A percentile compares a stretch with the other conserved stretches of the same genome.
Conservation (phyloP, 768 basidiomycete species). For the Auriscalpium microsporum region DNA sequence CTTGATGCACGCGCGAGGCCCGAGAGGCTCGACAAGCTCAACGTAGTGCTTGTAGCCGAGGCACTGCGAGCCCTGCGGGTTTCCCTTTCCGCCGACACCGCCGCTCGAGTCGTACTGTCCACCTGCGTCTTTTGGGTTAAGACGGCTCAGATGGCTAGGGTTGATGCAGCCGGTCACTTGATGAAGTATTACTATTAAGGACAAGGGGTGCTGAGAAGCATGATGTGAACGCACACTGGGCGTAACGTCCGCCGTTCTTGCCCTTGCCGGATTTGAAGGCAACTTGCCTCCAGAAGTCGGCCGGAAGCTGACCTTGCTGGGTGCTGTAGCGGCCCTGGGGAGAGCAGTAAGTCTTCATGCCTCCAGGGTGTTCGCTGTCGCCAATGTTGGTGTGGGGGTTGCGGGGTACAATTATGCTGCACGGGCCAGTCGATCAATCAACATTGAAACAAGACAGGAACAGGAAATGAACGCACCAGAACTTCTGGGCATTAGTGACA, state of each 20-base stretch:
- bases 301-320: slow-evolving; percentile 37
- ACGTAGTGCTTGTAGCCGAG: slow-evolving; percentile 53
- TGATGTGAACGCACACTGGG: slow-evolving; percentile 32
- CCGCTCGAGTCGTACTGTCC: slow-evolving; percentile 56
- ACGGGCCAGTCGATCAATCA: background rate
- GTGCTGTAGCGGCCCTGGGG: slow-evolving; percentile 30
- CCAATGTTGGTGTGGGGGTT: slow-evolving; percentile 45
- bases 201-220: background rate
- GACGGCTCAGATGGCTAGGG: slow-evolving; percentile 31
- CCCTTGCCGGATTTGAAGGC: slow-evolving; percentile 36
- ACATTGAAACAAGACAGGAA: slow-evolving; percentile 8
- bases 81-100: slow-evolving; percentile 40
- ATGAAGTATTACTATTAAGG: no score
- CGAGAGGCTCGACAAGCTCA: slow-evolving; percentile 47
- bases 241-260: slow-evolving; percentile 32
- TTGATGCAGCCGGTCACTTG: slow-evolving; percentile 55
- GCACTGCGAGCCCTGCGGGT: slow-evolving; percentile 44
- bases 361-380: slow-evolving; percentile 47
- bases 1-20: slow-evolving; percentile 44
- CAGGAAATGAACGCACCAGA: slow-evolving; percentile 35
- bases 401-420: slow-evolving; percentile 22
- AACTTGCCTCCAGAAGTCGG: slow-evolving; percentile 44
- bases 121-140: slow-evolving; percentile 40
- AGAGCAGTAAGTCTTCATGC: slow-evolving; percentile 48
- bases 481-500: slow-evolving; percentile 33